These are phyloP conservation scores for Leucogyrophana mollusca DNA, from an alignment of 768 basidiomycete species.

Conservation along the genomic window DNA sequence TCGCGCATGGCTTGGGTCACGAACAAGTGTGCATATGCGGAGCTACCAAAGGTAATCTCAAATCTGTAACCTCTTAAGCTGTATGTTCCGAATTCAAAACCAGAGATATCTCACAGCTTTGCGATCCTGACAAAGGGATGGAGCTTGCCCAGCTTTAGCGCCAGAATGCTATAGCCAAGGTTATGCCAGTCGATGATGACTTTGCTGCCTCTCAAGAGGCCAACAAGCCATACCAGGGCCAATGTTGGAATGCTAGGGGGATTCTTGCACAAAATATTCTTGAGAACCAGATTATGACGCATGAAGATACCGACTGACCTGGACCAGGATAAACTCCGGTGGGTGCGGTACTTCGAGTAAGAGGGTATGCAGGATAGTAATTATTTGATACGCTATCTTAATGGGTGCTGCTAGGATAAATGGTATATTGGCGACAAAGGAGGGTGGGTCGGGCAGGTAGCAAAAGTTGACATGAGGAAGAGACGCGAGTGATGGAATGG, in stretches of 20 bases:
- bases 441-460: slow-evolving; percentile 67
- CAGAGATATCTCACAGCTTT: slow-evolving; percentile 52
- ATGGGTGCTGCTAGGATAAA: slow-evolving; percentile 75
- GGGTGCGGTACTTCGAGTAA: slow-evolving; percentile 59
- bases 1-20: slow-evolving; percentile 89
- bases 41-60: slow-evolving; percentile 75
- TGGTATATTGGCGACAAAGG: slow-evolving; percentile 50
- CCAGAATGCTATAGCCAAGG: slow-evolving; percentile 90
- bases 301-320: slow-evolving; percentile 49
- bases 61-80: slow-evolving; percentile 53
- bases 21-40: slow-evolving; percentile 88
- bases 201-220: slow-evolving; percentile 67
- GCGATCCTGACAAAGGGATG: slow-evolving; percentile 76
- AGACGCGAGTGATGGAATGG: slow-evolving; percentile 68
- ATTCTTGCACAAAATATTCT: slow-evolving; percentile 53
- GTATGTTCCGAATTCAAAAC: not conserved
- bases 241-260: slow-evolving; percentile 96
- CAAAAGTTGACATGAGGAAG: slow-evolving; percentile 62
- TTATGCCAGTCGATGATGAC: slow-evolving; percentile 99
- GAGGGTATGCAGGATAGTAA: slow-evolving; percentile 60
- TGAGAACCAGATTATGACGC: not conserved
- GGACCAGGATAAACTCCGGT: slow-evolving; percentile 85
- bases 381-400: slow-evolving; percentile 73
- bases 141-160: slow-evolving; percentile 67
- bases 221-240: slow-evolving; percentile 76